These are phyloP conservation scores for Aspergillus alliaceus DNA, from an alignment of 2,329 filamentous ascomycete genomes.

Conservation along the genomic window DNA sequence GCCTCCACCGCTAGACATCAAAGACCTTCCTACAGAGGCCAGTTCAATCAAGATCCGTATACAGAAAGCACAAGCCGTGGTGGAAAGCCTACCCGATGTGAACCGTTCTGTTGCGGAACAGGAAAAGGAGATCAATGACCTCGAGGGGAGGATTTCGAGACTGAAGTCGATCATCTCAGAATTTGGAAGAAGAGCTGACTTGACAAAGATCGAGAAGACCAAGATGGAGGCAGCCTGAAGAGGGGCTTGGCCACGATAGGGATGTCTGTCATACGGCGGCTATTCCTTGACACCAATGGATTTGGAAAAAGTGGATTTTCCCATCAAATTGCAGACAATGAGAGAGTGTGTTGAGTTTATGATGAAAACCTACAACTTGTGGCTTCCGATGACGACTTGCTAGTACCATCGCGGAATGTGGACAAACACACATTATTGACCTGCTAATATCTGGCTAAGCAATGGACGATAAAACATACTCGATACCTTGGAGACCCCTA, in stretches of 20 bases:
- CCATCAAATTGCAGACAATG: not conserved
- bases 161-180: conserved; percentile 42
- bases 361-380: not conserved
- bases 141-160: conserved; percentile 41
- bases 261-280: not conserved
- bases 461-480: not conserved
- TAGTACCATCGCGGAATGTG: not conserved
- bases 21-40: conserved; percentile 77
- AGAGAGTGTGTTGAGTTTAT: not conserved
- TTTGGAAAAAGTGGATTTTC: not conserved
- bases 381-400: not conserved
- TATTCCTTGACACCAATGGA: not conserved
- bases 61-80: conserved; percentile 66
- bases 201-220: not conserved
- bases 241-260: not conserved
- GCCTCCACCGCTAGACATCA: conserved; percentile 58
- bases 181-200: conserved; percentile 38
- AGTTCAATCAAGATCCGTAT: conserved; percentile 80
- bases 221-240: conserved; percentile 3
- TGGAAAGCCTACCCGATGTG: conserved; percentile 46
- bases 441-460: not conserved
- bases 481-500: not conserved
- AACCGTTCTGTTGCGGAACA: conserved; percentile 46
- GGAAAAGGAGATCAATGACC: conserved; percentile 42
- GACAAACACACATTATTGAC: not conserved